phyloP scores from a whole-genome alignment of 2,329 filamentous ascomycete species.

The Nemania bipapillata region DNA sequence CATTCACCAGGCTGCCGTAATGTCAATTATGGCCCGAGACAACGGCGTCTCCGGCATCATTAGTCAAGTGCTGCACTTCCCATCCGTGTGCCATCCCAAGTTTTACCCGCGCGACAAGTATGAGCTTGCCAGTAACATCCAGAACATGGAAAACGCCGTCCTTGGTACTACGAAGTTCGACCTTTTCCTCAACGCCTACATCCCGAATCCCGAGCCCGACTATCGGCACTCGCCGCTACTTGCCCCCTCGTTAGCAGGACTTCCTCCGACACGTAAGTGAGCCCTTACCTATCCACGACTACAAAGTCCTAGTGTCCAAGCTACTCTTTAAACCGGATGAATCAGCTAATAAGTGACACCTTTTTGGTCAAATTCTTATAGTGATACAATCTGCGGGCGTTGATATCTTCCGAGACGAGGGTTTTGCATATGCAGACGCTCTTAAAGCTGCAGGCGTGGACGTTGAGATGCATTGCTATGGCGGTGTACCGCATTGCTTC shows the following conservation, averaged over 20 bases:
- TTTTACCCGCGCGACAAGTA: constrained; percentile 32
- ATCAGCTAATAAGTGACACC: not conserved
- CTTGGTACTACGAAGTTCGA: constrained; percentile 28
- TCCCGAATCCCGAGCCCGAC: constrained; percentile 29
- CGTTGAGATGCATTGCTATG: constrained; percentile 27
- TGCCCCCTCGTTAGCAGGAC: constrained; percentile 19
- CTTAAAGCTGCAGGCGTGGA: constrained; percentile 25
- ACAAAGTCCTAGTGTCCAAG: not conserved
- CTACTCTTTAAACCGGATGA: not conserved
- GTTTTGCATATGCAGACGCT: constrained; percentile 34
- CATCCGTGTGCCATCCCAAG: constrained; percentile 32
- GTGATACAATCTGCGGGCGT: constrained; percentile 38
- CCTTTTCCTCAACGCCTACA: constrained; percentile 20
- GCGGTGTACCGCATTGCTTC: constrained; percentile 38
- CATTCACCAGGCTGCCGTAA: constrained; percentile 16
- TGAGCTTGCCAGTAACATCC: constrained; percentile 35
- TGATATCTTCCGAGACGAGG: constrained; percentile 36
- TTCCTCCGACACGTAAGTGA: constrained; percentile 34
- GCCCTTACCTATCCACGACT: not conserved
- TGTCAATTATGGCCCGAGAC: constrained; percentile 27
- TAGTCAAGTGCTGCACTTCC: constrained; percentile 37
- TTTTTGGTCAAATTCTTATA: not conserved
- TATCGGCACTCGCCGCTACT: constrained; percentile 35
- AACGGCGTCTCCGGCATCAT: constrained; percentile 33
- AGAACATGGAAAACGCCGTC: constrained; percentile 34